Evolutionary conservation across 345 rosid genomes (phyloP), one percentile per base, ranked within the genome.

Genomic region (Excoecaria agallocha): DNA sequence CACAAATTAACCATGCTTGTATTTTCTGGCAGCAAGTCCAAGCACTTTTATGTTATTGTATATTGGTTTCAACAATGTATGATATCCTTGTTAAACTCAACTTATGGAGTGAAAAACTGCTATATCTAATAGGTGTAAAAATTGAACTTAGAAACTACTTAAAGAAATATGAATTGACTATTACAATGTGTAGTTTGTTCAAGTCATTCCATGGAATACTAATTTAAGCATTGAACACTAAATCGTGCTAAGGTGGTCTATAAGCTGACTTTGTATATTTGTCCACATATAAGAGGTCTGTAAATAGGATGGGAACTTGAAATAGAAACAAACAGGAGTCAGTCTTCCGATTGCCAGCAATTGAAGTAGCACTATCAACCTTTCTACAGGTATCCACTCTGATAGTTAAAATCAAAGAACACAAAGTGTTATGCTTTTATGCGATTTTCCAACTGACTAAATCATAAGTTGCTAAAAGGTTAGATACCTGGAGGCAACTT

Each of bases 1-100:
- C 57, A 6, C 51, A 43, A 45, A 68, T 68, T 49, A 43, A 66
- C 41, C 43, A 43, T 62, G 39, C 69, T 19, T 68, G 81, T 45
- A 45, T 68, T 74, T 30, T 38, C 39, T 54, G 13, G 59, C 72
- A 56, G 15, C 30, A 24, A 52, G n/a, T n/a, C n/a, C n/a, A n/a
- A n/a, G n/a, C n/a, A n/a, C n/a, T n/a, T 4, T 70, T 63, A 35
- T 13, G 35, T 66, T 63, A 17, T 13, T 49, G 15, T 43, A 64
- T 39, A 39, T 11, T 61, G 66, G 46, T 35, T 13, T 61, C 17
- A 20, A 5, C 41, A 37, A 41, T 41, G 75, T 51, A 0, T 45
- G 65, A 71, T 56, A 54, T 24, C 10, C 57, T 19, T 43, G 54
- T 4, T 61, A 61, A 61, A 61, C 41, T 60, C 35, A 16, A 8